phyloP scores from a whole-genome alignment of 1,139 yeast species.

The Pneumocystis canis region DNA sequence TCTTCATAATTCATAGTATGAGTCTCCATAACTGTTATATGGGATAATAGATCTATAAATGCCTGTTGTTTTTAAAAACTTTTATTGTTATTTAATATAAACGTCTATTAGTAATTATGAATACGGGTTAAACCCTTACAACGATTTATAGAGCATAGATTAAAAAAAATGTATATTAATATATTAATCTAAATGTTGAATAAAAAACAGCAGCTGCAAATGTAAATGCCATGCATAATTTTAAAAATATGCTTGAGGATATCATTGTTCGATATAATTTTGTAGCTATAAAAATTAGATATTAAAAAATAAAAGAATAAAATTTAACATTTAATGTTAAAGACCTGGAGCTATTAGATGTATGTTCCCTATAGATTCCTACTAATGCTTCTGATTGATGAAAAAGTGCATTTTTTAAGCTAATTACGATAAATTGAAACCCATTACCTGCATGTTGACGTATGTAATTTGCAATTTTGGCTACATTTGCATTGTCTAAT shows the following conservation, averaged over 20 bases:
- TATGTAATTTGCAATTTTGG: constrained; percentile 71
- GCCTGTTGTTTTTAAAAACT: neutral
- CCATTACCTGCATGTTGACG: constrained; percentile 59
- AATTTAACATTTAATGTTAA: constrained; percentile 53
- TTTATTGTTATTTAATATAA: neutral
- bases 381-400: constrained; percentile 83
- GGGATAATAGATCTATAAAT: neutral
- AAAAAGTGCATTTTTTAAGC: constrained; percentile 73
- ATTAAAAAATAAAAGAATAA: neutral
- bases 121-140: neutral
- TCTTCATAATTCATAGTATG: constrained; percentile 51
- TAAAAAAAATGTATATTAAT: neutral
- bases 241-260: neutral
- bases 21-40: constrained; percentile 4
- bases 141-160: neutral
- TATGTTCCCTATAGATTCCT: constrained; percentile 82
- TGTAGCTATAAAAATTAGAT: neutral
- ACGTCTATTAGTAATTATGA: neutral
- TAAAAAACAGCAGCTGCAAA: neutral
- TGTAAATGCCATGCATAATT: neutral
- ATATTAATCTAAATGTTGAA: neutral
- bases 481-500: constrained; percentile 76
- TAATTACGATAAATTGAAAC: constrained; percentile 85
- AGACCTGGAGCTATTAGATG: constrained; percentile 58
- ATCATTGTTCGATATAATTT: neutral